A percentile compares a stretch with the other conserved stretches of the same genome.
Conservation (phyloP, 2,329 filamentous ascomycete genomes). For the Clonostachys chloroleuca region DNA sequence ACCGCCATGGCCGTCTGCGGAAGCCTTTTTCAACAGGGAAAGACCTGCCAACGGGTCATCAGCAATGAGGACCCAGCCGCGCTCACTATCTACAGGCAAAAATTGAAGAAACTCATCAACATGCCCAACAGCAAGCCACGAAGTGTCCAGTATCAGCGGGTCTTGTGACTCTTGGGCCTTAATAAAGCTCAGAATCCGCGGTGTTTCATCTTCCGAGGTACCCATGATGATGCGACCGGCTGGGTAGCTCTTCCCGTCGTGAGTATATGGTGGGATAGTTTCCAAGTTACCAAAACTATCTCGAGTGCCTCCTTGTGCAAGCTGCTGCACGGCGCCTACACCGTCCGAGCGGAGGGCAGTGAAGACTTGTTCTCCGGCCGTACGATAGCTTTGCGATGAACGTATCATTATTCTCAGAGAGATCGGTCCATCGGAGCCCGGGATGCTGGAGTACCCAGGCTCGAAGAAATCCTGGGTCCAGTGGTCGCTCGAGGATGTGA, state of each 20-base stretch:
- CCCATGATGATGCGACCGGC: slow-evolving; percentile 13
- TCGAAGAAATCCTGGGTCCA: slow-evolving; percentile 34
- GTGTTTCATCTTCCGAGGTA: slow-evolving; percentile 2
- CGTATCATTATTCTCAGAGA: slow-evolving; percentile 24
- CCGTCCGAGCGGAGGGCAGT: slow-evolving; percentile 17
- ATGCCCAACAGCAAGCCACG: slow-evolving; percentile 16
- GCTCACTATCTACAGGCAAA: slow-evolving; percentile 12
- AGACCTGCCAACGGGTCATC: slow-evolving; percentile 13
- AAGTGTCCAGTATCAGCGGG: slow-evolving; percentile 22
- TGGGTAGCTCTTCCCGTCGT: slow-evolving; percentile 10
- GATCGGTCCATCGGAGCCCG: slow-evolving; percentile 23
- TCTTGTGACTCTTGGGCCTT: slow-evolving; percentile 25
- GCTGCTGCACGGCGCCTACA: slow-evolving; percentile 21
- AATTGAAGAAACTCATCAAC: slow-evolving; percentile 22
- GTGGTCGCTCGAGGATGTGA: slow-evolving; percentile 18
- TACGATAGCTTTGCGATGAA: slow-evolving; percentile 16
- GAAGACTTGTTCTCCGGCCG: slow-evolving; percentile 23
- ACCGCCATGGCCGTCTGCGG: slow-evolving; percentile 7
- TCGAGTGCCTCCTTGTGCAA: slow-evolving; percentile 5
- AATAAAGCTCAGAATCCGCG: slow-evolving; percentile 18
- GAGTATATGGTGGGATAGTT: slow-evolving; percentile 24
- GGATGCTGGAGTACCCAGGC: slow-evolving; percentile 29
- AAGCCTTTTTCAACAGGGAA: slow-evolving; percentile 9
- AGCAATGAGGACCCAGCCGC: slow-evolving; percentile 14
- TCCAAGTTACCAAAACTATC: slow-evolving; percentile 26